A percentile compares a stretch with the other conserved stretches of the same genome.
These are phyloP conservation scores for Cymodocea nodosa DNA, from an alignment of 116 monocot species.

Conservation along the genomic window DNA sequence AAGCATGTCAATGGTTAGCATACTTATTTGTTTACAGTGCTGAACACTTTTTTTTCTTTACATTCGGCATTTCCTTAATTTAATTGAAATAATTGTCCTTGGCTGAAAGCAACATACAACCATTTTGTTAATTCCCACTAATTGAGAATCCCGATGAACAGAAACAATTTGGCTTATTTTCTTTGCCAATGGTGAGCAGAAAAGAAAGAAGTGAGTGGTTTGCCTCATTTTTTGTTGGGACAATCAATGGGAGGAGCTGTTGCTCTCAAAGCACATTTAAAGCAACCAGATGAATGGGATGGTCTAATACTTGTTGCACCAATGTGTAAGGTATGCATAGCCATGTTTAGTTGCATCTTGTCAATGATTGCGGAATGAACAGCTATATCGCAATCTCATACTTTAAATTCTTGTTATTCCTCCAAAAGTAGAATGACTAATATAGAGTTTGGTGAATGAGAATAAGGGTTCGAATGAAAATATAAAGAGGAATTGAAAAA, in stretches of 20 bases:
- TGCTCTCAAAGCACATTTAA: conserved; percentile 75
- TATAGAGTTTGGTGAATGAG: too few species aligned
- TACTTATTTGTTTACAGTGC: too few species aligned
- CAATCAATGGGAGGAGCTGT: conserved; percentile 98
- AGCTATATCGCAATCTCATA: too few species aligned
- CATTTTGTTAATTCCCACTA: not conserved
- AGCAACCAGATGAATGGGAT: conserved; percentile 74
- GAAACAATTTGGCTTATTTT: not conserved
- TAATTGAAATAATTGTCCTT: not conserved
- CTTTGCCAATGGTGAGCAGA: conserved; percentile 17
- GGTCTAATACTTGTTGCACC: conserved; percentile 86
- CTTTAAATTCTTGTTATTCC: not conserved
- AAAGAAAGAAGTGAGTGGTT: conserved; percentile 29
- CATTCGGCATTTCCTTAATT: not conserved
- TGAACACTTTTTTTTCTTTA: too few species aligned
- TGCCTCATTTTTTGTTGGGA: conserved; percentile 68
- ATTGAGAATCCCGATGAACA: not conserved
- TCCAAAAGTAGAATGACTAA: not conserved
- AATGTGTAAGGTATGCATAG: conserved; percentile 74
- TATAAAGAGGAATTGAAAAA: too few species aligned
- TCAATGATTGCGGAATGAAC: too few species aligned
- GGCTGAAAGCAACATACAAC: not conserved
- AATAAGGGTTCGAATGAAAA: too few species aligned
- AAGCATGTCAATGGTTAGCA: too few species aligned
- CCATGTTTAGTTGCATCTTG: not conserved